phyloP scores from a whole-genome alignment of 2,329 filamentous ascomycete species.

The Paecilomyces sp. region DNA sequence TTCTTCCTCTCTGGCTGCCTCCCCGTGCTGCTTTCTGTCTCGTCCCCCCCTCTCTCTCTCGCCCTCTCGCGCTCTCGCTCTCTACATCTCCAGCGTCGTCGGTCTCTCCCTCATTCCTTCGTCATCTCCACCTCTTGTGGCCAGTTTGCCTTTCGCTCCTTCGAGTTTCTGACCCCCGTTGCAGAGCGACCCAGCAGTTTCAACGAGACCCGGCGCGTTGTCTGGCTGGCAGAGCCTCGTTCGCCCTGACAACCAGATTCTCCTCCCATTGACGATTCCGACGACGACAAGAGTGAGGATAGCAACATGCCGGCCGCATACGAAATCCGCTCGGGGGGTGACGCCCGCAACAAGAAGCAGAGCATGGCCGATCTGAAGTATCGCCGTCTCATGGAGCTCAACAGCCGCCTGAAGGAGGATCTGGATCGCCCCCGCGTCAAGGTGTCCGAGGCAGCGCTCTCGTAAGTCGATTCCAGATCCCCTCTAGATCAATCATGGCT shows the following conservation, averaged over 20 bases:
- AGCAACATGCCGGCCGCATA: conserved; percentile 54
- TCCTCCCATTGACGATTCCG: neutral
- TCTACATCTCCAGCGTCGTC: neutral
- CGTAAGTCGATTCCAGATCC: conserved; percentile 46
- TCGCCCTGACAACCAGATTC: neutral
- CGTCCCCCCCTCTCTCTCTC: conserved; percentile 1
- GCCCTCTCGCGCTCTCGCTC: neutral
- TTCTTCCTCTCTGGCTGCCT: neutral
- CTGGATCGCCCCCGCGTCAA: conserved; percentile 92
- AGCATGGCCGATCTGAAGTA: conserved; percentile 99
- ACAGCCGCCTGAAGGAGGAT: conserved; percentile 91
- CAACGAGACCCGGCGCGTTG: neutral
- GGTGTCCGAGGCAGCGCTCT: conserved; percentile 85
- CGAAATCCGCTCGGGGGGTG: conserved; percentile 58
- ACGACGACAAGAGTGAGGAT: neutral
- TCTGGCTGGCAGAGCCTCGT: neutral
- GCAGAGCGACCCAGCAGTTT: neutral
- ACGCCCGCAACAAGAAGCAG: conserved; percentile 87
- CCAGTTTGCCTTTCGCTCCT: neutral
- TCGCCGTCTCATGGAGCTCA: conserved; percentile 90
- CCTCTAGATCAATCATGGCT: neutral
- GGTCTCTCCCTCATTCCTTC: neutral
- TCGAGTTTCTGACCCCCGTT: neutral
- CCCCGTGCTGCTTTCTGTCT: neutral
- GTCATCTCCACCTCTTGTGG: neutral